Base-by-base conservation (phyloP, 441 rosid species). In the Erodium trifolium region DNA sequence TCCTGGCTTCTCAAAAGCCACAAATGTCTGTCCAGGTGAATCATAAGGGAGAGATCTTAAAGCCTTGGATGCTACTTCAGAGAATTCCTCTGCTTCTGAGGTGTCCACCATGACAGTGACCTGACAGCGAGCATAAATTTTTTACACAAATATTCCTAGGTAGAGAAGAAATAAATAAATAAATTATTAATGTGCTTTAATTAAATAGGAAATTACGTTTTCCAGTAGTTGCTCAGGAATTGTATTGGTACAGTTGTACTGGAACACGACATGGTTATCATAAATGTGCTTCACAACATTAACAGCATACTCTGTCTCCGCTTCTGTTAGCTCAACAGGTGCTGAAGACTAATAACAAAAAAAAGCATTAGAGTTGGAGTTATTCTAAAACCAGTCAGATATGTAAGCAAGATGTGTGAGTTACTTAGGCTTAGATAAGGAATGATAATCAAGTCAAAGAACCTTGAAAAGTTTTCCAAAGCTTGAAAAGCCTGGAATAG, bases 251-350 rank as follows among this genome's bases (percentile, higher is more conserved):
- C 98, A 92, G 79, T 90, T 92, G 82, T 86, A 94, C 81, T 94
- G 99, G 80, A 94, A 87, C 77, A 94, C 91, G 23, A 92, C 87
- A 78, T 92, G 94, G 49, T 81, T 77, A 70, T 88, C 90, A 72
- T 87, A 94, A 64, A 94, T 87, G 81, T 92, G 98, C 82, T 94
- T 92, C 45, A 94, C 91, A 77, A 82, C 99, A 83, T 87, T 94
- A 72, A 94, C 97, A 2, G 99, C 86, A 77, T 94, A 94, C 75
- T 94, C 99, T 47, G 98, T 94, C 83, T 92, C 99, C 68, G 98
- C 92, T 88, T 94, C 99, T 63, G 99, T 92, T 72, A 94, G 84
- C 82, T 94, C 99, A 82, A 90, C 92, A 51, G 93, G 97, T 68
- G 88, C 68, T 68, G 97, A 85, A 63, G 97, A 92, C 99, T 92